Base-by-base conservation (phyloP, 768 basidiomycete species). In the Mrakia gelida region DNA sequence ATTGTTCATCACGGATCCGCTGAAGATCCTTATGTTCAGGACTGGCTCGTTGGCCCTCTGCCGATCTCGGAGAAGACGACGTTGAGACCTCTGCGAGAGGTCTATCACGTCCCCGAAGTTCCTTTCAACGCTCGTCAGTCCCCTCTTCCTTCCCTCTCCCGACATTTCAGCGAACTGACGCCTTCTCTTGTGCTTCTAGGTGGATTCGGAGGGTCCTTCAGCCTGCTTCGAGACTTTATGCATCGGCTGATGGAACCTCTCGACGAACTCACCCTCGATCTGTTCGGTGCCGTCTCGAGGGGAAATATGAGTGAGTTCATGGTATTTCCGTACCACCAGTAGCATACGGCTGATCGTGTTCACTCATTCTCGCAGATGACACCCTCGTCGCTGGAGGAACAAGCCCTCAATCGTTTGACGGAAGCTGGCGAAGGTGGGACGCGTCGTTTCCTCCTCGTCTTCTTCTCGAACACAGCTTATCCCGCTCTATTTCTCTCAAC, bases 31-130 rank as follows among this genome's bases (percentile, higher is more conserved):
- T 81, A 83, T n/a, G 86, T 89, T 52, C 85, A 83, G 75, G 88
- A 90, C 80, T 89, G 89, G 80, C 83, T 89, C 11, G 86, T 90
- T 26, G 90, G 90, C 0, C 90, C 90, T 0, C 84, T 90, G 13
- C 89, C 89, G 7, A 81, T 89, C 28, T 82, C 85, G 45, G 68
- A 79, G 7, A 73, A 82, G 23, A 88, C 89, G 8, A 81, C 61
- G 30, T 9, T 59, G 30, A 81, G 84, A n/a, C 83, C 83, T 26
- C 82, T 88, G 76, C 87, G 83, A 23, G 87, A 88, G 70, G 88
- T 89, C 49, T 89, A 89, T 81, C 88, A 89, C 76, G 85, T 86
- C 23, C 85, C 86, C 6, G 84, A 86, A 13, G 87, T 90, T 63
- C 89, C 90, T 26, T 73, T 59, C 30, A 73, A 73, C 73, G 73